Evolutionary conservation across 768 basidiomycete genomes (phyloP).

Genomic region (Russula abietina): DNA sequence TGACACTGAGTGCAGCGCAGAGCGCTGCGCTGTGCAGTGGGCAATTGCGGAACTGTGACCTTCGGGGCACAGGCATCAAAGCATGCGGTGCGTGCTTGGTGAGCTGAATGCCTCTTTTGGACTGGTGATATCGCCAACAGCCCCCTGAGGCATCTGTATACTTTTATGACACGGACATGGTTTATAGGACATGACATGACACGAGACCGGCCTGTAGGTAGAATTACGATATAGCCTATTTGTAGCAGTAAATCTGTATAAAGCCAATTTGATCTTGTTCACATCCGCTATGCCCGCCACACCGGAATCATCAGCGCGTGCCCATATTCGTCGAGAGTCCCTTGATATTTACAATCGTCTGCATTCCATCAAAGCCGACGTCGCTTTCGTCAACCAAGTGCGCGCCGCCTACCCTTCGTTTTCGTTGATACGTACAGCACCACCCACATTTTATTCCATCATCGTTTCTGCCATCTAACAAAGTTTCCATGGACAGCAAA

Average conservation of each 20-base stretch:
- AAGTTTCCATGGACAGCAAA: constrained; percentile 51
- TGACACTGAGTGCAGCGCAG: constrained; percentile 20
- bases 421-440: constrained; percentile 50
- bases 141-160: neutral
- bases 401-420: constrained; percentile 42
- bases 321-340: constrained; percentile 58
- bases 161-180: neutral
- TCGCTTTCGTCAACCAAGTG: constrained; percentile 58
- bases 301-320: constrained; percentile 32
- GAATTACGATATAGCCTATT: no score
- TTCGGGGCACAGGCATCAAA: constrained; percentile 21
- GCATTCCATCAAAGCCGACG: constrained; percentile 78
- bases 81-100: constrained; percentile 23
- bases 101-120: constrained; percentile 12
- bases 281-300: neutral
- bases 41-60: constrained; percentile 21
- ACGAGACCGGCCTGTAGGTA: no score
- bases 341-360: constrained; percentile 81
- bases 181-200: neutral
- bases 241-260: neutral
- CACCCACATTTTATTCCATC: constrained; percentile 2
- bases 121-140: neutral
- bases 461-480: neutral
- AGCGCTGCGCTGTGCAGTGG: constrained; percentile 17
- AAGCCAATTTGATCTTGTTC: neutral